Evolutionary conservation across 2,329 filamentous ascomycete species (phyloP).

Genomic region (Aureobasidium sp.): DNA sequence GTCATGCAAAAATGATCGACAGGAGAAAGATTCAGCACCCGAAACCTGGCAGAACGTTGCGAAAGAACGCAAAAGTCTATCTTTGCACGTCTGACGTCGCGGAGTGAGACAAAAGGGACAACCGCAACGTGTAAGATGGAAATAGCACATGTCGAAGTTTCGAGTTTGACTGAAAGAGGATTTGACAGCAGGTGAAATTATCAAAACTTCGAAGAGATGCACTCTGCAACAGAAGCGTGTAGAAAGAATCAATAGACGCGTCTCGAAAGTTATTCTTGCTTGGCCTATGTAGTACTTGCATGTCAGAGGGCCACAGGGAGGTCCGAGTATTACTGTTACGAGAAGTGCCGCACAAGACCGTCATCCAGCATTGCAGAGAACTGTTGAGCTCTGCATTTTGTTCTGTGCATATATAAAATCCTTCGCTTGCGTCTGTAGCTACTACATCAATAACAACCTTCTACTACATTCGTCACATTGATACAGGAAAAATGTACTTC

Average conservation of each 20-base stretch:
- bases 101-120: neutral
- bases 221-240: neutral
- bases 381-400: slow-evolving; percentile 10
- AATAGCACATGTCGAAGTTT: neutral
- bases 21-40: no score
- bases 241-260: neutral
- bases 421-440: neutral
- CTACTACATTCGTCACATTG: neutral
- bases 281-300: slow-evolving; percentile 14
- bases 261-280: slow-evolving; percentile 2
- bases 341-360: slow-evolving; percentile 4
- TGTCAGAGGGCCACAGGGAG: neutral
- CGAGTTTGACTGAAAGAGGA: neutral
- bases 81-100: slow-evolving; percentile 8
- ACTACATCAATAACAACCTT: neutral
- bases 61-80: neutral
- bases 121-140: neutral
- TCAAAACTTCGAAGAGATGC: neutral
- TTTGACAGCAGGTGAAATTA: neutral
- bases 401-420: neutral
- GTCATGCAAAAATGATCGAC: no score
- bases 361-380: slow-evolving; percentile 3
- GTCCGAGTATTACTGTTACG: neutral
- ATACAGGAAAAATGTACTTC: neutral
- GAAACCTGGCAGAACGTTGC: neutral